A percentile compares a stretch with the other conserved stretches of the same genome.
phyloP scores from a whole-genome alignment of 2,329 filamentous ascomycete species.

The Penicillium sumatraense region DNA sequence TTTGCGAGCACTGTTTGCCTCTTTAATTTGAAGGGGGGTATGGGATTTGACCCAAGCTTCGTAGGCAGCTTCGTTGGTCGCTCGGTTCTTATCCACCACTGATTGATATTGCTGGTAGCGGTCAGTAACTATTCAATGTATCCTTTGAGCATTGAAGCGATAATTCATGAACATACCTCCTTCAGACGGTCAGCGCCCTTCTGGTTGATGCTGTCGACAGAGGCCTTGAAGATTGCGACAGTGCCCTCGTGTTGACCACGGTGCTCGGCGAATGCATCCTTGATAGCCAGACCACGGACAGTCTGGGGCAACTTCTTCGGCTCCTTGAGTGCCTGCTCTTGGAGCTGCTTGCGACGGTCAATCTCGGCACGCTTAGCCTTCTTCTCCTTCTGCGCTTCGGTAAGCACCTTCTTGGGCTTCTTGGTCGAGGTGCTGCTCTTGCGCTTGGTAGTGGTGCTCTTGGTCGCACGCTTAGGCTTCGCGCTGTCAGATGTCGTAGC shows the following conservation, averaged over 20 bases:
- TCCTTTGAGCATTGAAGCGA: neutral
- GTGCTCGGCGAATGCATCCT: slow-evolving; percentile 22
- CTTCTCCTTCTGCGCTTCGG: slow-evolving; percentile 29
- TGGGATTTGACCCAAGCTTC: slow-evolving; percentile 60
- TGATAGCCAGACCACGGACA: slow-evolving; percentile 28
- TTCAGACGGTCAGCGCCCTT: neutral
- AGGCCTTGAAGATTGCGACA: slow-evolving; percentile 25
- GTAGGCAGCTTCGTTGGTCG: slow-evolving; percentile 50
- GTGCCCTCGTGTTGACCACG: slow-evolving; percentile 1
- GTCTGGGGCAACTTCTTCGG: slow-evolving; percentile 39
- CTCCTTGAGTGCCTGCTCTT: slow-evolving; percentile 35
- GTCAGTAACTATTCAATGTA: slow-evolving; percentile 23
- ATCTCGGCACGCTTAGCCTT: slow-evolving; percentile 36
- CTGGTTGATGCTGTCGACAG: slow-evolving; percentile 16
- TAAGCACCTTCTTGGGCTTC: slow-evolving; percentile 20
- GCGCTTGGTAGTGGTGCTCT: slow-evolving; percentile 29
- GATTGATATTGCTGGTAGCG: slow-evolving; percentile 58
- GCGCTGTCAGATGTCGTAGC: slow-evolving; percentile 31
- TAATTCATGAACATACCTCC: neutral
- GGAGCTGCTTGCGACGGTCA: slow-evolving; percentile 38
- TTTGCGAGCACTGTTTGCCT: slow-evolving; percentile 63
- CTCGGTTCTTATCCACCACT: slow-evolving; percentile 52
- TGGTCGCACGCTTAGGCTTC: slow-evolving; percentile 35
- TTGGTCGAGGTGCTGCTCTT: slow-evolving; percentile 25
- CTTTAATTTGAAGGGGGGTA: slow-evolving; percentile 60